Base-by-base conservation (phyloP, 73 alveolate genomes). In the Tetrahymena borealis region DNA sequence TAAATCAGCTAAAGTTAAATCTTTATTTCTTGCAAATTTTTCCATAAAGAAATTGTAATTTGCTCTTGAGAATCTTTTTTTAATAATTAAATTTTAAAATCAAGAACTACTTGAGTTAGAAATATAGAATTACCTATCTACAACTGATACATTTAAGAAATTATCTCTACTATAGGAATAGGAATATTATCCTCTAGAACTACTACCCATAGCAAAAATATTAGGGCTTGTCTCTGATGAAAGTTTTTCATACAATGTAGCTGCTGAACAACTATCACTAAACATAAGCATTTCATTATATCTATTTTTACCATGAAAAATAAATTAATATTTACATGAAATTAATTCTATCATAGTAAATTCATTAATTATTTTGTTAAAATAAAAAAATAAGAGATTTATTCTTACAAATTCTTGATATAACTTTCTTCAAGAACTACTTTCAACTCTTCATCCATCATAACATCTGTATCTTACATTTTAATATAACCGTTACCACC, bases 401-500 rank as follows among this genome's bases (percentile, higher is more conserved):
- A n/a, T n/a, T n/a, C n/a, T 20, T 60, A 60, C 85, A 60, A 60
- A 60, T 60, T 60, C 28, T 60, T 60, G 6, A 93, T 40, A 31
- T 79, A 78, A 79, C 78, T 78, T 93, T 93, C 95, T 12, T 79
- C 60, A 11, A 91, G 90, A 8, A 40, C 90, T 33, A 79, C 42
- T 33, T 40, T 91, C 95, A 92, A 78, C 31, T 92, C 95, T 79
- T 79, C 90, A 79, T 92, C 95, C 40, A 92, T 36, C 77, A 92
- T 79, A 79, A 79, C 90, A 12, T 78, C 60, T 1, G 95, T 92
- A 40, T 92, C 93, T 39, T 92, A n/a, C 95, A 92, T 92, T 39
- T 92, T 92, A 6, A 91, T 92, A 33, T 92, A 92, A 8, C 95
- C 95, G 38, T 85, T 91, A 79, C 95, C 95, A 38, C 95, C 95